Percentiles rank a stretch among this genome's conserved stretches.
phyloP scores from a whole-genome alignment of 2,329 filamentous ascomycete genomes.

The Apiospora saccharicola region DNA sequence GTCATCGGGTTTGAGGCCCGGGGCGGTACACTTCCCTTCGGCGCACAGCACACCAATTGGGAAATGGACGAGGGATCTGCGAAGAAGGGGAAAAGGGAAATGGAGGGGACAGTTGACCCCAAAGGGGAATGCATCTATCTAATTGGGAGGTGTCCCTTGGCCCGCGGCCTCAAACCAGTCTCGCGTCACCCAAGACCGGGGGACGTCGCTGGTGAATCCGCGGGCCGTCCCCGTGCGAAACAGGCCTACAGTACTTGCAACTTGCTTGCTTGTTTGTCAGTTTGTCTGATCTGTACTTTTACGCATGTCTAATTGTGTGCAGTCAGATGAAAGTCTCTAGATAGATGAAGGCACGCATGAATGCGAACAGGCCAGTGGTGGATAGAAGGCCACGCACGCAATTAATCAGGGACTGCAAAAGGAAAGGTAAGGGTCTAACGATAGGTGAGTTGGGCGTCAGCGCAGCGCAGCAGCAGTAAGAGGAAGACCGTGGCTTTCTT shows the following conservation, averaged over 20 bases:
- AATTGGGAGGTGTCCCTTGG: conserved; percentile 9
- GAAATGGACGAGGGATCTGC: neutral
- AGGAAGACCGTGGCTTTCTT: conserved; percentile 1
- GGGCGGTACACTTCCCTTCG: neutral
- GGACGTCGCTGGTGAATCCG: conserved; percentile 9
- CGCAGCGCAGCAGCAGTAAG: conserved; percentile 1
- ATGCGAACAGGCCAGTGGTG: neutral
- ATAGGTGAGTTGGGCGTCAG: conserved; percentile 16
- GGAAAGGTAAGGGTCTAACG: conserved; percentile 6
- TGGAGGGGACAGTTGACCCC: conserved; percentile 3
- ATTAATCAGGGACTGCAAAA: neutral
- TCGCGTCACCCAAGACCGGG: conserved; percentile 19
- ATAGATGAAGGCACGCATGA: neutral
- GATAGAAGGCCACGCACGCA: conserved; percentile 6
- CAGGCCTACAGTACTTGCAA: neutral
- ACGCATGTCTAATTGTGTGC: neutral
- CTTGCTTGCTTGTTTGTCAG: neutral
- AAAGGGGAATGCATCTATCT: neutral
- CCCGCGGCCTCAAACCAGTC: conserved; percentile 18
- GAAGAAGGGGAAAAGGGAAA: neutral
- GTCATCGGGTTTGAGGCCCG: conserved; percentile 14
- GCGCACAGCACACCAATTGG: neutral
- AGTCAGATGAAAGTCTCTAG: neutral
- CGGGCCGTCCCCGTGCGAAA: conserved; percentile 23
- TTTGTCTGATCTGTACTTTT: neutral